A percentile compares a stretch with the other conserved stretches of the same genome.
Evolutionary conservation across 257 asterid species (phyloP).

Genomic region (Gentiana macrophylla): DNA sequence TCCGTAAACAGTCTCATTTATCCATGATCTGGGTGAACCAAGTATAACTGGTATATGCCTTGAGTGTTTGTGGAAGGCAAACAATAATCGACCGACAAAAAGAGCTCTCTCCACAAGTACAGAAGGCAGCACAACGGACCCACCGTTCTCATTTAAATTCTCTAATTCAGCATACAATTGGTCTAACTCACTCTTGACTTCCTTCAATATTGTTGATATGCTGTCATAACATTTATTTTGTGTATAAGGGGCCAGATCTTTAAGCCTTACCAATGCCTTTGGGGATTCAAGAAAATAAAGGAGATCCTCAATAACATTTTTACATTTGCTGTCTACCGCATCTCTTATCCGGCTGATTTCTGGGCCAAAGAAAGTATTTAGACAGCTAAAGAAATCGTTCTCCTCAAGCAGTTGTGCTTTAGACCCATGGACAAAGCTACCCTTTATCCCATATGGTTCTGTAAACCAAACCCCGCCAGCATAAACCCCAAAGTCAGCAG

Average conservation of each 20-base stretch:
- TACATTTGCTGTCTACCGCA: conserved; percentile 72
- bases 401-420: conserved; percentile 61
- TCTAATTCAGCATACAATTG: conserved; percentile 39
- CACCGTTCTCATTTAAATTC: conserved; percentile 30
- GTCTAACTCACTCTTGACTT: conserved; percentile 66
- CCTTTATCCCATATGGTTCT: conserved; percentile 53
- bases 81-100: conserved; percentile 82
- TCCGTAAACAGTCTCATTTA: conserved; percentile 32
- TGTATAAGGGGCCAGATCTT: conserved; percentile 69
- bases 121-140: conserved; percentile 41
- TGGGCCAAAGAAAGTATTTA: conserved; percentile 69
- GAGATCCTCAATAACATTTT: conserved; percentile 69
- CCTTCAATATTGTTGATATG: conserved; percentile 53
- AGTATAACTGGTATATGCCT: conserved; percentile 75
- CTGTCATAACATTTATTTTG: conserved; percentile 73
- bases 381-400: conserved; percentile 64
- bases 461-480: conserved; percentile 91
- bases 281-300: conserved; percentile 84
- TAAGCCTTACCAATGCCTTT: conserved; percentile 71
- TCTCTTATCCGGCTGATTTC: conserved; percentile 91
- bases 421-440: conserved; percentile 31
- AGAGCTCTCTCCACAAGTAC: conserved; percentile 76
- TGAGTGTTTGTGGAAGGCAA: conserved; percentile 91
- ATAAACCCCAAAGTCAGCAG: conserved; percentile 25
- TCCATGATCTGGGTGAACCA: conserved; percentile 96